Conservation (phyloP, 176 grass and related monocot species). For the Paspalum notatum region DNA sequence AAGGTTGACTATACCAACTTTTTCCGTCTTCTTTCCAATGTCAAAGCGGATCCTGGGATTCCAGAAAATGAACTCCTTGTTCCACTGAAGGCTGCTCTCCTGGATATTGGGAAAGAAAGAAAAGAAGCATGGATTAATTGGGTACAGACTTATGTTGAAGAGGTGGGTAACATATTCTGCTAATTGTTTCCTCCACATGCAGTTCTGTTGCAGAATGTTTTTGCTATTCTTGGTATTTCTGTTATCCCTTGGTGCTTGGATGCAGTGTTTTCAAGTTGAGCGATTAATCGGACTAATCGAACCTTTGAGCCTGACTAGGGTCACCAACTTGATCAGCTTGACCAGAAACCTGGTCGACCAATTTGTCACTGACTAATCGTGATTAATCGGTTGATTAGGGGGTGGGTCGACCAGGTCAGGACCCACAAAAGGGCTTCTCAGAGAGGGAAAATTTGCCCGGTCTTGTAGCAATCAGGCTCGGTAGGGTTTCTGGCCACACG, state of each 20-base stretch:
- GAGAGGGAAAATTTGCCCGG: no score
- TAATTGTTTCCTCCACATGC: constrained; percentile 11
- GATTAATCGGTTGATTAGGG: no score
- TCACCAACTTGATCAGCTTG: no score
- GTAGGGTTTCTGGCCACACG: no score
- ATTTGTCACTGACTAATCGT: no score
- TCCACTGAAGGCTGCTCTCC: constrained; percentile 88
- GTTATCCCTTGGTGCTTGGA: neutral
- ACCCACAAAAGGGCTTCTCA: no score
- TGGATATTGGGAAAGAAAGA: constrained; percentile 97
- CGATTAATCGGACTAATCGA: no score
- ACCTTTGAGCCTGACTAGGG: no score
- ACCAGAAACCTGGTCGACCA: no score
- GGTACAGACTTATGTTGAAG: constrained; percentile 90
- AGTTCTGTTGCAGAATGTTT: neutral
- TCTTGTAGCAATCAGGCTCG: no score
- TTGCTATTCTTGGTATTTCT: neutral
- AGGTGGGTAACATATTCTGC: constrained; percentile 53
- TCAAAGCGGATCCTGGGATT: constrained; percentile 67
- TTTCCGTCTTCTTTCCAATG: constrained; percentile 89
- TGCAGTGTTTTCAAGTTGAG: neutral
- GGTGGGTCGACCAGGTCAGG: no score
- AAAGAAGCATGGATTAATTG: constrained; percentile 96
- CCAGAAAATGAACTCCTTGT: constrained; percentile 70
- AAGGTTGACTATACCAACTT: constrained; percentile 99